Base-by-base conservation (phyloP, 2,329 filamentous ascomycete genomes). In the Xylaria sp. region DNA sequence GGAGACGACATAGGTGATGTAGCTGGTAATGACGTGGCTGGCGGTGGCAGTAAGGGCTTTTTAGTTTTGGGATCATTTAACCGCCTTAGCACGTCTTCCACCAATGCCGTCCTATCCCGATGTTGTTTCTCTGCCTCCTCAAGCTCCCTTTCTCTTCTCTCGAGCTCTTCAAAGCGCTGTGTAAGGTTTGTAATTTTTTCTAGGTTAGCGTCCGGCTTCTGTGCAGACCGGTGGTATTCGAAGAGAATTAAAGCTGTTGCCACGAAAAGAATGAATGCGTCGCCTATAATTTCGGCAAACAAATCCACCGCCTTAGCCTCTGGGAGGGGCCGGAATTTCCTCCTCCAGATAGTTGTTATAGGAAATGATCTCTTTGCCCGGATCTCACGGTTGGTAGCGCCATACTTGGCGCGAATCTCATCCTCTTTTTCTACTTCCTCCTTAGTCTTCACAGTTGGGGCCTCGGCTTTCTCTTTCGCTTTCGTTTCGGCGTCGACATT, bases 221-320 rank as follows among this genome's bases (percentile, higher is more conserved):
- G 81, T n/a, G 84, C 83, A 8, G 86, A 81, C 72, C 84, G 86
- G 77, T 87, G 86, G 71, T 87, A 90, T 79, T 91, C 89, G 77
- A 88, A 91, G 42, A 90, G 79, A 65, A 91, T 84, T 59, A 91
- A 77, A 23, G 78, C 83, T 16, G 82, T 81, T 6, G 88, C 89
- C 29, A 91, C 88, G 5, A 83, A 75, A 23, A 91, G 82, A 68
- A 91, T 90, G 75, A 91, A 91, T 18, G 82, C 80, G 71, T 91
- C 89, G 48, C 89, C 89, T 59, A 88, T 81, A 18, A 91, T 88
- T 74, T 91, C 89, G 50, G 89, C 89, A 73, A 91, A 91, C 8
- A 91, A 79, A 74, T 91, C 88, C 12, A 91, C 89, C 9, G 89
- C 89, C 78, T 91, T 91, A 18, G 79, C 83, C 75, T 91, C 89